Evolutionary conservation across 495 filamentous ascomycete species (phyloP).

Genomic region (Hypoxylon trugodes): DNA sequence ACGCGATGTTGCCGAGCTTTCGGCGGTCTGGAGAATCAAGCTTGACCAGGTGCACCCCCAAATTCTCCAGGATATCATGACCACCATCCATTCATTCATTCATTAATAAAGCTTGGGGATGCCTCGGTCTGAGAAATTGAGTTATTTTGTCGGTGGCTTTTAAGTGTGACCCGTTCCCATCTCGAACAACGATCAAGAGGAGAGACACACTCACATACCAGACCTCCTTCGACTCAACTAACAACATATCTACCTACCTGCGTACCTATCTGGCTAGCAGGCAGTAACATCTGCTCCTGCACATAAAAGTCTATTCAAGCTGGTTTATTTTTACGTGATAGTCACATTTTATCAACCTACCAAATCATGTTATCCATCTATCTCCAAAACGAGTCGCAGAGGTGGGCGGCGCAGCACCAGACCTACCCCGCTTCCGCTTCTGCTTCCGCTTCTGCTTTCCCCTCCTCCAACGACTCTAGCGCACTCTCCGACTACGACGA

Average conservation of each 20-base stretch:
- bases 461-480: constrained; percentile 9
- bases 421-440: constrained; percentile 35
- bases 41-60: constrained; percentile 17
- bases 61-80: constrained; percentile 23
- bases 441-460: not conserved
- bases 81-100: no score
- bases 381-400: constrained; percentile 26
- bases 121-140: constrained; percentile 33
- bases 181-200: not conserved
- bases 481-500: constrained; percentile 20
- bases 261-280: not conserved
- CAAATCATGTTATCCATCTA: constrained; percentile 28
- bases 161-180: constrained; percentile 25
- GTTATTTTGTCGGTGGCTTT: constrained; percentile 30
- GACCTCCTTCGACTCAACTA: not conserved
- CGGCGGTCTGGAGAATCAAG: constrained; percentile 22
- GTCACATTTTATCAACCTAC: not conserved
- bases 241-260: not conserved
- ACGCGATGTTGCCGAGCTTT: constrained; percentile 21
- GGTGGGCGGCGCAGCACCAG: constrained; percentile 37
- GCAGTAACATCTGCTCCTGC: not conserved
- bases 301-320: constrained; percentile 14
- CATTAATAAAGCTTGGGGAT: constrained; percentile 25
- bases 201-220: constrained; percentile 14
- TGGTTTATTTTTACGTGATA: constrained; percentile 20